Evolutionary conservation across 2,329 filamentous ascomycete species (phyloP), one percentile per base, ranked within the genome.

Genomic region (Cordyceps pruinosa): DNA sequence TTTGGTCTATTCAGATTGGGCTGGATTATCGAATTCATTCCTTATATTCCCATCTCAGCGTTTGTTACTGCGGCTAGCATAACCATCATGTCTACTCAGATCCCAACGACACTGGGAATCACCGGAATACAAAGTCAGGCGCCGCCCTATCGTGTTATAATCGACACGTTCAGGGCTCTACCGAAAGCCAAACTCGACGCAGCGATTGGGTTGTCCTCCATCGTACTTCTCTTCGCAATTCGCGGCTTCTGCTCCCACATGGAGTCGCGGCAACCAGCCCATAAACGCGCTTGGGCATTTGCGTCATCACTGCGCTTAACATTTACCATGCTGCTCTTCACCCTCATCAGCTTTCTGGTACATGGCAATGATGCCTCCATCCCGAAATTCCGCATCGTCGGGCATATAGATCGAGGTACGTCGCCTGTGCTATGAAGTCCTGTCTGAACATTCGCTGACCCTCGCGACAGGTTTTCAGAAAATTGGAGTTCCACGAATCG

Each of bases 241-340:
- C 79, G 87, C 4, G 79, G 70, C 47, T 73, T 73, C 46, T 90
- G 87, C 72, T 79, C 76, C 50, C 77, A 70, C 55, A 78, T 84
- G 68, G 86, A 84, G 19, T 78, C 75, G 66, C 81, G 79, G 59
- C 76, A 84, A 56, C 88, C 89, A 0, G 67, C 74, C 6, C 76
- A 75, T 48, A 79, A 80, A 58, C 87, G 87, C 69, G 66, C 82
- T 5, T 90, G 85, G 79, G 88, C 89, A 66, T 90, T 89, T 69
- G 68, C 84, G 35, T 86, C 83, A n/a, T 91, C 89, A 0, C 75
- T 92, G 7, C 82, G 89, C 12, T 85, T 89, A 28, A 87, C 84
- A 0, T 89, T 92, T 64, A 83, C 89, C 56, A 88, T 92, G 66
- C 69, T 91, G 23, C 76, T 92, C 2, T 91, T 89, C 69, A 89